phyloP scores from a whole-genome alignment of 129 eudicot species.

The Silybum marianum region DNA sequence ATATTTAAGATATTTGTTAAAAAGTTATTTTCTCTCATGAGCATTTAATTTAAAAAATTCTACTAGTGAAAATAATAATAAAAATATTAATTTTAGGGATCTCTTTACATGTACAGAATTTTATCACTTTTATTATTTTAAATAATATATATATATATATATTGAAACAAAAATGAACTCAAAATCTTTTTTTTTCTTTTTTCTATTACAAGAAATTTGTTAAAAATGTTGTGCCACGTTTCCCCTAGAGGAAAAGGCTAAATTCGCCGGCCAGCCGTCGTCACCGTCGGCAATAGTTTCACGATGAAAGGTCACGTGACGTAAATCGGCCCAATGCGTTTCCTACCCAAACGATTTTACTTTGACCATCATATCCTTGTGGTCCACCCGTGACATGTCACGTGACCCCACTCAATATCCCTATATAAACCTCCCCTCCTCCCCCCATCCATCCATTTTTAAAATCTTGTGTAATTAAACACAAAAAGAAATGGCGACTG shows the following conservation, averaged over 20 bases:
- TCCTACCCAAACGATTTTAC: not conserved
- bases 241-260: slow-evolving; percentile 28
- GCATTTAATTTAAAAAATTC: not conserved
- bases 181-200: too few species aligned
- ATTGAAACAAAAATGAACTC: too few species aligned
- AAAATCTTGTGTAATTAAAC: not conserved
- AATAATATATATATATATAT: too few species aligned
- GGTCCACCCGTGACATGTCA: slow-evolving; percentile 40
- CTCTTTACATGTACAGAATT: too few species aligned
- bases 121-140: too few species aligned
- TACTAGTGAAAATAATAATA: too few species aligned
- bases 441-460: not conserved
- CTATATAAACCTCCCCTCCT: slow-evolving; percentile 30
- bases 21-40: not conserved
- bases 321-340: not conserved
- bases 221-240: slow-evolving; percentile 11
- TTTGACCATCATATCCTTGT: not conserved
- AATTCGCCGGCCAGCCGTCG: slow-evolving; percentile 41
- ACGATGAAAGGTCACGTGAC: slow-evolving; percentile 44
- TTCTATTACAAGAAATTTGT: not conserved
- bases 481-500: slow-evolving; percentile 49
- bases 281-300: slow-evolving; percentile 35
- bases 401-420: slow-evolving; percentile 26
- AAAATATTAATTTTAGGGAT: too few species aligned
- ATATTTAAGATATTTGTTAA: too few species aligned